phyloP scores from a whole-genome alignment of 768 basidiomycete species.

The Cystoderma amianthinum region DNA sequence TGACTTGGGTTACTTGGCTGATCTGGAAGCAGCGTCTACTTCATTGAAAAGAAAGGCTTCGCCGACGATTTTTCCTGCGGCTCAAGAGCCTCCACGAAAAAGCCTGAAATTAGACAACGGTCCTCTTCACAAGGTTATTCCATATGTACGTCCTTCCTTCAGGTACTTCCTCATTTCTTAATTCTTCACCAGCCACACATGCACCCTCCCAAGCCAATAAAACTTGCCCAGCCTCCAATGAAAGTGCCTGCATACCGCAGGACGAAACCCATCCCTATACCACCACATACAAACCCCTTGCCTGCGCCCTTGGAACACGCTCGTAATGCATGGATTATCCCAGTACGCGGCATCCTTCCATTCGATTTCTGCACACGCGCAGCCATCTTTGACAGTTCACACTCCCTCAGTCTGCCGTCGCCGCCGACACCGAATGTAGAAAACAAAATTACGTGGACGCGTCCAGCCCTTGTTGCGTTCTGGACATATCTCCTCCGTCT shows the following conservation, averaged over 20 bases:
- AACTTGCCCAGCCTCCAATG: constrained; percentile 17
- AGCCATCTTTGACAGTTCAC: constrained; percentile 23
- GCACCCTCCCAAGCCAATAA: constrained; percentile 24
- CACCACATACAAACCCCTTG: constrained; percentile 22
- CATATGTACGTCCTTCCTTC: constrained; percentile 31
- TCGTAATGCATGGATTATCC: constrained; percentile 51
- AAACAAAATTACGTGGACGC: constrained; percentile 40
- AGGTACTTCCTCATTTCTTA: constrained; percentile 15
- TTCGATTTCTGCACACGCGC: constrained; percentile 40
- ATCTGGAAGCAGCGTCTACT: too few relatives aligned
- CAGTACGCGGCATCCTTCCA: constrained; percentile 44
- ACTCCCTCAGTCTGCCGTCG: constrained; percentile 12
- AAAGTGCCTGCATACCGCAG: constrained; percentile 25
- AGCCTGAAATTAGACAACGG: constrained; percentile 24
- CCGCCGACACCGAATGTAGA: constrained; percentile 9
- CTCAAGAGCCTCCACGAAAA: constrained; percentile 15
- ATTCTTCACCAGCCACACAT: constrained; percentile 8
- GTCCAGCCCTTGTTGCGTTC: constrained; percentile 28
- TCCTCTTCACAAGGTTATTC: constrained; percentile 29
- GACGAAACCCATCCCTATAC: constrained; percentile 25
- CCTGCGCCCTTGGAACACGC: constrained; percentile 20
- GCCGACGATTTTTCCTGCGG: background rate
- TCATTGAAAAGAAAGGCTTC: background rate
- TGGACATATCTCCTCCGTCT: constrained; percentile 44
- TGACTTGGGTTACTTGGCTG: too few relatives aligned